Percentiles rank a stretch among this genome's conserved stretches.
phyloP scores from a whole-genome alignment of 208 protist species.

The Crithidia acanthocephali region DNA sequence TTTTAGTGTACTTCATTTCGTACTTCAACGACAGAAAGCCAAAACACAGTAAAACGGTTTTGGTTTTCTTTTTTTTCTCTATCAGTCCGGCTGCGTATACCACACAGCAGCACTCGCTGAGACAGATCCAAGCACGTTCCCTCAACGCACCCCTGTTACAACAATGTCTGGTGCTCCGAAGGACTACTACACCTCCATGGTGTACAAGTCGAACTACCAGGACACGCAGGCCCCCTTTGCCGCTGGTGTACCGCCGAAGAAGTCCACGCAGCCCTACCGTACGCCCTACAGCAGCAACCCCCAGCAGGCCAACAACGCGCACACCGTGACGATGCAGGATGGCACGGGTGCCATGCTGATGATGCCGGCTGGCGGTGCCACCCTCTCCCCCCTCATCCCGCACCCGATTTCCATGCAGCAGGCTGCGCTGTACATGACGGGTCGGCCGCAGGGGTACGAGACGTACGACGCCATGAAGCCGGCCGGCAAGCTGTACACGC shows the following conservation, averaged over 20 bases:
- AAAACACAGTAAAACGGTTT: too few species aligned
- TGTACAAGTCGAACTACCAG: constrained; percentile 52
- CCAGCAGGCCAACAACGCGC: neutral
- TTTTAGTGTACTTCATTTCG: too few species aligned
- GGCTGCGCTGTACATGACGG: neutral
- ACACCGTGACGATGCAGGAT: neutral
- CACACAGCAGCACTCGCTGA: too few species aligned
- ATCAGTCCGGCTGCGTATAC: too few species aligned
- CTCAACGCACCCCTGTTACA: neutral
- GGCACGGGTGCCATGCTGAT: neutral
- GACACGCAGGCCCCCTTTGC: constrained; percentile 18
- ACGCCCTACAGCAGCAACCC: constrained; percentile 27
- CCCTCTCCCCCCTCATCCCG: constrained; percentile 8
- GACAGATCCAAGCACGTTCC: too few species aligned
- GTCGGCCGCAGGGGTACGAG: constrained; percentile 22
- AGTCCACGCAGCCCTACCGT: constrained; percentile 28
- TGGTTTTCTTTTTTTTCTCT: too few species aligned
- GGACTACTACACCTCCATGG: constrained; percentile 64
- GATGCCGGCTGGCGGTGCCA: neutral
- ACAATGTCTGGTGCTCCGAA: constrained; percentile 31
- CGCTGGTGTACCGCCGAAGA: constrained; percentile 6
- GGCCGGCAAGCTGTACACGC: constrained; percentile 44
- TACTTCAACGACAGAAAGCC: too few species aligned
- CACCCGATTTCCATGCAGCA: constrained; percentile 10
- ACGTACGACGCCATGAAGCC: constrained; percentile 6